Evolutionary conservation across 2,329 filamentous ascomycete genomes (phyloP).

Genomic region (Microascus cirrosus): DNA sequence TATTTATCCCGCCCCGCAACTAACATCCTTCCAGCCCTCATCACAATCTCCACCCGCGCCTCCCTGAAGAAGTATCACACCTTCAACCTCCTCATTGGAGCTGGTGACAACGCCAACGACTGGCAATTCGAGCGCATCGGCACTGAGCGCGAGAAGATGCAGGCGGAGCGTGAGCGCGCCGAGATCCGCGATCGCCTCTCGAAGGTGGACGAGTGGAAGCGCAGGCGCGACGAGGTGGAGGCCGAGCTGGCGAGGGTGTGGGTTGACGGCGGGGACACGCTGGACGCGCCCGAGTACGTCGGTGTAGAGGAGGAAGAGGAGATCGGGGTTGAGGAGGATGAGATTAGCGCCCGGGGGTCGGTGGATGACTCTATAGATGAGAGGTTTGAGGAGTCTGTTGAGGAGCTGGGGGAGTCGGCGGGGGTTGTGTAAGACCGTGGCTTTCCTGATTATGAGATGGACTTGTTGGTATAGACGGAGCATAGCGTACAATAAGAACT

Average conservation of each 20-base stretch:
- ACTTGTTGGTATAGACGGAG: background rate
- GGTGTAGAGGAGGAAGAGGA: background rate
- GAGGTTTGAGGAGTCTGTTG: constrained; percentile 2
- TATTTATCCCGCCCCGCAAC: background rate
- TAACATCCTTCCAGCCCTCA: constrained; percentile 47
- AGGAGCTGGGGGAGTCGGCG: background rate
- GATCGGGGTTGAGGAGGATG: background rate
- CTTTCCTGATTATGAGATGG: background rate
- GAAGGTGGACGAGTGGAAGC: constrained; percentile 77
- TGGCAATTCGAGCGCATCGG: constrained; percentile 94
- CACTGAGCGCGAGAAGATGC: constrained; percentile 84
- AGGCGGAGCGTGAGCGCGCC: constrained; percentile 81
- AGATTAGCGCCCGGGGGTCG: background rate
- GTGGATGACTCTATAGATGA: constrained; percentile 1
- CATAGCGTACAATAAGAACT: background rate
- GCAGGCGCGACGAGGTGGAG: constrained; percentile 69
- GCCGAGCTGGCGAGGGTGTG: constrained; percentile 59
- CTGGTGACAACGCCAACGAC: constrained; percentile 69
- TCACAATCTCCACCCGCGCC: constrained; percentile 90
- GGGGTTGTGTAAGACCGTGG: background rate
- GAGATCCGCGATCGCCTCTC: constrained; percentile 71
- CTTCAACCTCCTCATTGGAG: constrained; percentile 75
- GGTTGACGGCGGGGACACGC: constrained; percentile 38
- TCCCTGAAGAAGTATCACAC: constrained; percentile 94
- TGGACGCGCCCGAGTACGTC: constrained; percentile 34